A percentile compares a stretch with the other conserved stretches of the same genome.
phyloP scores from a whole-genome alignment of 2,329 filamentous ascomycete species.

The Amylocarpus encephaloides region DNA sequence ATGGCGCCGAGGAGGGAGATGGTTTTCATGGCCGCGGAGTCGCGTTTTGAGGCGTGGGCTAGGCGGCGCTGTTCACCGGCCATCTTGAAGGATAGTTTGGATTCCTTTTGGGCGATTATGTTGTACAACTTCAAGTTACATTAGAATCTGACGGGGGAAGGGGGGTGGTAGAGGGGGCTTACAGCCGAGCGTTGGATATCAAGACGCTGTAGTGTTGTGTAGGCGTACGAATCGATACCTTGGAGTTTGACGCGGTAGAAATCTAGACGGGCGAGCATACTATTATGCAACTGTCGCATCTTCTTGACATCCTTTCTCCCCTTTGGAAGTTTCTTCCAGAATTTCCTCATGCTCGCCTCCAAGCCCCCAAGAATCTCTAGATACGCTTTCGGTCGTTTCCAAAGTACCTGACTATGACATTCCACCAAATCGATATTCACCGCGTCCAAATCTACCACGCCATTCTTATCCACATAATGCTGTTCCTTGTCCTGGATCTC shows the following conservation, averaged over 20 bases:
- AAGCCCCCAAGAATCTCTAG: conserved; percentile 46
- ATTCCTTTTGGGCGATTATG: conserved; percentile 59
- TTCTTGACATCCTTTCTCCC: conserved; percentile 6
- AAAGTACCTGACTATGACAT: conserved; percentile 55
- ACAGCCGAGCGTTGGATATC: conserved; percentile 57
- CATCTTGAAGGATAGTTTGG: conserved; percentile 56
- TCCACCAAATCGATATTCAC: conserved; percentile 58
- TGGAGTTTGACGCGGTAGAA: conserved; percentile 56
- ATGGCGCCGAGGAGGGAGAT: conserved; percentile 57
- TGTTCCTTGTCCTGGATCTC: conserved; percentile 33
- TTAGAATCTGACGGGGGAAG: conserved; percentile 6
- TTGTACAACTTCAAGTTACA: conserved; percentile 48
- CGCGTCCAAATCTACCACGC: conserved; percentile 50
- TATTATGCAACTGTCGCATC: conserved; percentile 43
- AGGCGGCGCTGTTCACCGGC: conserved; percentile 37
- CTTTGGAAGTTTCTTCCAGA: conserved; percentile 11
- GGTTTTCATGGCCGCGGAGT: conserved; percentile 54
- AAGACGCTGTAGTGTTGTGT: conserved; percentile 54
- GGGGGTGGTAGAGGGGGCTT: conserved; percentile 26
- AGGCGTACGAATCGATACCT: conserved; percentile 56
- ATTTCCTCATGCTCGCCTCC: conserved; percentile 38
- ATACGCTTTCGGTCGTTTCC: conserved; percentile 58
- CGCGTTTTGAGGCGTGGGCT: conserved; percentile 36
- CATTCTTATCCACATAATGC: conserved; percentile 45
- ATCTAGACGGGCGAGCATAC: conserved; percentile 47